A percentile compares a stretch with the other conserved stretches of the same genome.
Evolutionary conservation across 805 yeast genomes (phyloP).

Genomic region (Candida caryicola): DNA sequence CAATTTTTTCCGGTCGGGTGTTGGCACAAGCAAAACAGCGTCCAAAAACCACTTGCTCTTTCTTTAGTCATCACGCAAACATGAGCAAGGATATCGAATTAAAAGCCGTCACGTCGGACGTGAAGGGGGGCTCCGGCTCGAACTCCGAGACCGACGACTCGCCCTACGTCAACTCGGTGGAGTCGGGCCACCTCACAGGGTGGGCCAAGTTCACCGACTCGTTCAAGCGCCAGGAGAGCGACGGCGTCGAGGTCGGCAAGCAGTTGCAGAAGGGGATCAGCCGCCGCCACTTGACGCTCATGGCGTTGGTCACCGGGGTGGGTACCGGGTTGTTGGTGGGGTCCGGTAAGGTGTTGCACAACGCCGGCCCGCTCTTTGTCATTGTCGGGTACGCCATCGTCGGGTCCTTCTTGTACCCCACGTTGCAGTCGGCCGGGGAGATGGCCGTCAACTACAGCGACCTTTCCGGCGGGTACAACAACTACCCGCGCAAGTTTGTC

Average conservation of each 20-base stretch:
- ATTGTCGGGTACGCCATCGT: constrained; percentile 33
- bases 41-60: too few species aligned
- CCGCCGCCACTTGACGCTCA: constrained; percentile 38
- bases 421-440: constrained; percentile 43
- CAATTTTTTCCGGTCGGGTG: too few species aligned
- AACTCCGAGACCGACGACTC: constrained; percentile 16
- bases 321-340: constrained; percentile 46
- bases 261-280: constrained; percentile 30
- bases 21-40: too few species aligned
- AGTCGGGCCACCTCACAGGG: constrained; percentile 8
- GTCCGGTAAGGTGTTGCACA: constrained; percentile 32
- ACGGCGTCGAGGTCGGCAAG: constrained; percentile 18
- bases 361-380: constrained; percentile 38
- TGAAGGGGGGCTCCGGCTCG: constrained; percentile 11
- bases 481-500: constrained; percentile 51
- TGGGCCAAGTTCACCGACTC: constrained; percentile 31
- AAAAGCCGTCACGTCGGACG: constrained; percentile 16
- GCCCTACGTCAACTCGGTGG: constrained; percentile 8
- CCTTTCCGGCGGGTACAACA: constrained; percentile 62
- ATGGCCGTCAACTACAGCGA: constrained; percentile 58
- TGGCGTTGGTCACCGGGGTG: constrained; percentile 38
- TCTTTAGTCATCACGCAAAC: neutral
- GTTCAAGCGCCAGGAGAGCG: constrained; percentile 19
- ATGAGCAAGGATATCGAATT: constrained; percentile 14
- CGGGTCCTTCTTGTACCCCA: constrained; percentile 35